phyloP scores from a whole-genome alignment of 129 eudicot genomes.

The Sambucus nigra region DNA sequence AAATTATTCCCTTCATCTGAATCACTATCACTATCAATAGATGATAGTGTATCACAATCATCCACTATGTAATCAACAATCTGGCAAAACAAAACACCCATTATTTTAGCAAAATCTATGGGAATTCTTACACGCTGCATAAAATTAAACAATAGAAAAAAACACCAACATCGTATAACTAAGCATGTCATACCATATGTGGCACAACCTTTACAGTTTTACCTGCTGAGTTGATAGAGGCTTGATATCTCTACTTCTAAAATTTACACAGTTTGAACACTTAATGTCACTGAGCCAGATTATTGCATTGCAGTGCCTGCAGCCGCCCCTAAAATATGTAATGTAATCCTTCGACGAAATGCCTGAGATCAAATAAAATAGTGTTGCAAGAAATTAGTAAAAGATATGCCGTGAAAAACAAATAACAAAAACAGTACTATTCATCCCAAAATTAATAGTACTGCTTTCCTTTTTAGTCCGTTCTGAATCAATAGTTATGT shows the following conservation, averaged over 20 bases:
- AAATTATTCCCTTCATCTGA: constrained; percentile 28
- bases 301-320: constrained; percentile 40
- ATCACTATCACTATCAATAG: constrained; percentile 65
- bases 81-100: constrained; percentile 25
- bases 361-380: constrained; percentile 22
- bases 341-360: constrained; percentile 27
- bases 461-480: too few species aligned
- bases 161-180: background rate
- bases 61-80: constrained; percentile 46
- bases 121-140: background rate
- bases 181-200: background rate
- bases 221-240: constrained; percentile 55
- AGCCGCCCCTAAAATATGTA: constrained; percentile 53
- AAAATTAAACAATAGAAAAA: too few species aligned
- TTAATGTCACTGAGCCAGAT: constrained; percentile 50
- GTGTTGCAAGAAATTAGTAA: background rate
- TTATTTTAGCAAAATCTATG: background rate
- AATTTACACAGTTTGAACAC: constrained; percentile 16
- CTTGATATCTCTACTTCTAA: constrained; percentile 30
- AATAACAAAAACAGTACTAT: too few species aligned
- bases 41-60: constrained; percentile 12
- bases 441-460: too few species aligned
- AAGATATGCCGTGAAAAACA: too few species aligned
- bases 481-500: too few species aligned
- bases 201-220: too few species aligned